Conservation (phyloP, 2,329 filamentous ascomycete genomes). For the Penicillium sp. region DNA sequence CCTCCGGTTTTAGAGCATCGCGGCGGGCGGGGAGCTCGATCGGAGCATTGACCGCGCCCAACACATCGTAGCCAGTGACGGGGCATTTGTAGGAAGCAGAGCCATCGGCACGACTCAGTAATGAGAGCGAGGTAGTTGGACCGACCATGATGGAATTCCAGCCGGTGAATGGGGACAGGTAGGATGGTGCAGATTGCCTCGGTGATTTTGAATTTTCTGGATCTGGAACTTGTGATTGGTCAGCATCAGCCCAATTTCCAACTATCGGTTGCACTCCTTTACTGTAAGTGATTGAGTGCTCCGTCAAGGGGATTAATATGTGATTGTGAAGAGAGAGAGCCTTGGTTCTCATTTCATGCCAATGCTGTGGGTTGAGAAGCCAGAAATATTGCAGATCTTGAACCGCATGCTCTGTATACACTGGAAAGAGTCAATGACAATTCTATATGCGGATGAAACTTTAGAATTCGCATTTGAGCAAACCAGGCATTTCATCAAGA, state of each 20-base stretch:
- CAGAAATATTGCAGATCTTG: no score
- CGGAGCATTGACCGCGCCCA: constrained; percentile 85
- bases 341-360: no score
- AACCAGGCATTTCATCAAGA: no score
- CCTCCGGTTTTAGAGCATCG: constrained; percentile 79
- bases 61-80: constrained; percentile 63
- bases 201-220: constrained; percentile 1
- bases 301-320: no score
- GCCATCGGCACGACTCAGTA: constrained; percentile 36
- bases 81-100: constrained; percentile 41
- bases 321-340: no score
- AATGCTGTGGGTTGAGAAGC: no score
- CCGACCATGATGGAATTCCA: constrained; percentile 28
- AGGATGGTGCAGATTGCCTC: no score
- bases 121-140: constrained; percentile 32
- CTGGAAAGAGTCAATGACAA: no score
- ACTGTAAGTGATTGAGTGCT: no score
- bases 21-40: constrained; percentile 75
- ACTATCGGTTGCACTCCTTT: not conserved
- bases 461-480: no score
- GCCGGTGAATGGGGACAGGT: constrained; percentile 1
- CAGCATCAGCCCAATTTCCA: not conserved
- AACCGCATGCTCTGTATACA: no score
- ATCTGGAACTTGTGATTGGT: not conserved
- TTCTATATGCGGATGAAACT: no score